phyloP scores from a whole-genome alignment of 139 green algal genomes.

The Nannochloris sp. region DNA sequence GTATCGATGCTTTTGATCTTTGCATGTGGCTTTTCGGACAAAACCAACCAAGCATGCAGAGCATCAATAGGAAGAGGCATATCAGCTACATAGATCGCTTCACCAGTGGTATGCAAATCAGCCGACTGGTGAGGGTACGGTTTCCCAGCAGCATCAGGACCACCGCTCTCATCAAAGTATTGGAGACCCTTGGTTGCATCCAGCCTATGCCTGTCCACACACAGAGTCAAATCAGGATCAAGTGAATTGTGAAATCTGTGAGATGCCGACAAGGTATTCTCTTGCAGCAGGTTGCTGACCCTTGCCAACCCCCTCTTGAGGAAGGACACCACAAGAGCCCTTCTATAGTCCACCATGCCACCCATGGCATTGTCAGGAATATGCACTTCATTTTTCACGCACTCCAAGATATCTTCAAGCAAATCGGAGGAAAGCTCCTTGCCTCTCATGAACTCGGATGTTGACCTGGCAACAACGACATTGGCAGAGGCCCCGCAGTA shows the following conservation, averaged over 20 bases:
- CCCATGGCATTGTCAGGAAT: slow-evolving; percentile 61
- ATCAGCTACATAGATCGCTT: slow-evolving; percentile 88
- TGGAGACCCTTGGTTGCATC: too few species aligned
- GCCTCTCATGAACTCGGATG: slow-evolving; percentile 72
- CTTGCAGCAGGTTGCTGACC: slow-evolving; percentile 26
- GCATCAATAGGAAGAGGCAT: slow-evolving; percentile 46
- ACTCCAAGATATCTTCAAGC: slow-evolving; percentile 55
- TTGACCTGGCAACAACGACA: slow-evolving; percentile 53
- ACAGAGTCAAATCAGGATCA: slow-evolving; percentile 37
- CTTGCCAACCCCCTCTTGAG: slow-evolving; percentile 70
- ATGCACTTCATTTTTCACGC: slow-evolving; percentile 65
- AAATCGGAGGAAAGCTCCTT: slow-evolving; percentile 66
- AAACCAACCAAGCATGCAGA: slow-evolving; percentile 73
- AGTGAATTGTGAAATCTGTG: too few species aligned
- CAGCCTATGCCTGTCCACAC: slow-evolving; percentile 64
- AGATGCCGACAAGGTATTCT: not conserved
- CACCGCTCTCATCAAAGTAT: too few species aligned
- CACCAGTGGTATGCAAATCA: slow-evolving; percentile 34
- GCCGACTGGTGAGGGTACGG: too few species aligned
- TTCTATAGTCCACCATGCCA: slow-evolving; percentile 85
- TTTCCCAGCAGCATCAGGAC: too few species aligned
- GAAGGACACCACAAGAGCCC: slow-evolving; percentile 77
- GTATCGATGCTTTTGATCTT: slow-evolving; percentile 62
- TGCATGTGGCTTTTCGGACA: slow-evolving; percentile 69
- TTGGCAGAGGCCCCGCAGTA: not conserved